Percentiles rank a stretch among this genome's conserved stretches.
Conservation (phyloP, 2,329 filamentous ascomycete genomes). For the Cladorrhinum sp. region DNA sequence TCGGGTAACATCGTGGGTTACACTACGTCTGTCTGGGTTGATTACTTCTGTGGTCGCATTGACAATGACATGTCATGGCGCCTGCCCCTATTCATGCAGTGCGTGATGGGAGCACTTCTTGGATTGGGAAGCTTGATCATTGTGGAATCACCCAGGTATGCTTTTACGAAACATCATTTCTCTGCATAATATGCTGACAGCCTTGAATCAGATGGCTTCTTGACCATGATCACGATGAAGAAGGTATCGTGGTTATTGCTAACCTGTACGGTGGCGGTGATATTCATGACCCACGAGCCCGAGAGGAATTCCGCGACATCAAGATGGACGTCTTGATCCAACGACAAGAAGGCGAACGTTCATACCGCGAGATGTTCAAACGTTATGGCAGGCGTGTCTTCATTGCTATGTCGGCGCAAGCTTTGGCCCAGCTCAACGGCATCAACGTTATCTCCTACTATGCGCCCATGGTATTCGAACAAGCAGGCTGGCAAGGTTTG, state of each 20-base stretch:
- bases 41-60: constrained; percentile 95
- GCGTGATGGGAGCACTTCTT: constrained; percentile 85
- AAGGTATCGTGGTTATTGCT: constrained; percentile 96
- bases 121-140: constrained; percentile 86
- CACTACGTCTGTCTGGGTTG: constrained; percentile 95
- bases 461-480: constrained; percentile 92
- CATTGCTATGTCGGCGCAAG: constrained; percentile 98
- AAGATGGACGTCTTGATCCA: constrained; percentile 96
- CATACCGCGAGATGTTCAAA: constrained; percentile 91
- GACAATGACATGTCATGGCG: constrained; percentile 85
- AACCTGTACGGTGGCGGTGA: constrained; percentile 96
- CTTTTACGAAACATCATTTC: constrained; percentile 7
- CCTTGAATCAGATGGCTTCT: constrained; percentile 73
- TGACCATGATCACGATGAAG: constrained; percentile 96
- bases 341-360: constrained; percentile 90
- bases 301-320: constrained; percentile 96
- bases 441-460: constrained; percentile 99
- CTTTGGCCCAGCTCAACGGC: constrained; percentile 91
- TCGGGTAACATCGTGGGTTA: constrained; percentile 96
- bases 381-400: constrained; percentile 89
- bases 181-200: constrained; percentile 30
- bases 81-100: constrained; percentile 85
- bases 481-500: constrained; percentile 90
- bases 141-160: constrained; percentile 88
- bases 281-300: constrained; percentile 86